A percentile compares a stretch with the other conserved stretches of the same genome.
Evolutionary conservation across 768 basidiomycete species (phyloP).

Genomic region (Tulasnella sp.): DNA sequence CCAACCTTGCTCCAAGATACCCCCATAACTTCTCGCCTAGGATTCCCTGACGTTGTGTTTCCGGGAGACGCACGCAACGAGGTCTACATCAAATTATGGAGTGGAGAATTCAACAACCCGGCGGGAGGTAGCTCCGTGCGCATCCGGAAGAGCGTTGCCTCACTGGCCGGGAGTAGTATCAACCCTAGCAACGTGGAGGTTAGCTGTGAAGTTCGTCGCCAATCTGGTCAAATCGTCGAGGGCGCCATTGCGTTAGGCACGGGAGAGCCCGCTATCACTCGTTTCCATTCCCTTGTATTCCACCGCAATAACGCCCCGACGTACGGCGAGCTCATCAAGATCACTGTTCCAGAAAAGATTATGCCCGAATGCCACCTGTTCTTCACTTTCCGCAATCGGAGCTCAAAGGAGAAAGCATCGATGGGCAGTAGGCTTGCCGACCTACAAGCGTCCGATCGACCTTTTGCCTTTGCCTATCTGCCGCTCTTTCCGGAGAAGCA

Average conservation of each 20-base stretch:
- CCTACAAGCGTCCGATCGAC: constrained; percentile 43
- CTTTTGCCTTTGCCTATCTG: constrained; percentile 87
- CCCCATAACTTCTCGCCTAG: constrained; percentile 73
- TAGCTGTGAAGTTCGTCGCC: constrained; percentile 71
- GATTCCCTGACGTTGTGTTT: constrained; percentile 93
- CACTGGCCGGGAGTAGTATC: constrained; percentile 30
- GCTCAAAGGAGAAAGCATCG: constrained; percentile 14
- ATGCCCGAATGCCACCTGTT: constrained; percentile 80
- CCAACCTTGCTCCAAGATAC: constrained; percentile 68
- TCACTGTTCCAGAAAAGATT: constrained; percentile 55
- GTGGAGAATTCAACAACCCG: constrained; percentile 64
- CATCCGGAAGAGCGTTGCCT: constrained; percentile 18
- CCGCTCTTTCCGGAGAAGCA: constrained; percentile 67
- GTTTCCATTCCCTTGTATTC: constrained; percentile 87
- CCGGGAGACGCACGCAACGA: constrained; percentile 90
- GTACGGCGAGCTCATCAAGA: constrained; percentile 85
- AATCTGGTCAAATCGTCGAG: constrained; percentile 55
- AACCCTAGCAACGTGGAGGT: constrained; percentile 73
- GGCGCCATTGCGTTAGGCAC: constrained; percentile 69
- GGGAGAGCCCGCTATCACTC: constrained; percentile 66
- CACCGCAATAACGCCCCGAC: constrained; percentile 78
- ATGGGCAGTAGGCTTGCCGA: background rate
- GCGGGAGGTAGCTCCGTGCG: constrained; percentile 36
- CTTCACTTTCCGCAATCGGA: constrained; percentile 76
- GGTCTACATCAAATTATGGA: constrained; percentile 92